Conservation (phyloP, 2,329 filamentous ascomycete species). For the Pseudocercospora pini-densiflorae region DNA sequence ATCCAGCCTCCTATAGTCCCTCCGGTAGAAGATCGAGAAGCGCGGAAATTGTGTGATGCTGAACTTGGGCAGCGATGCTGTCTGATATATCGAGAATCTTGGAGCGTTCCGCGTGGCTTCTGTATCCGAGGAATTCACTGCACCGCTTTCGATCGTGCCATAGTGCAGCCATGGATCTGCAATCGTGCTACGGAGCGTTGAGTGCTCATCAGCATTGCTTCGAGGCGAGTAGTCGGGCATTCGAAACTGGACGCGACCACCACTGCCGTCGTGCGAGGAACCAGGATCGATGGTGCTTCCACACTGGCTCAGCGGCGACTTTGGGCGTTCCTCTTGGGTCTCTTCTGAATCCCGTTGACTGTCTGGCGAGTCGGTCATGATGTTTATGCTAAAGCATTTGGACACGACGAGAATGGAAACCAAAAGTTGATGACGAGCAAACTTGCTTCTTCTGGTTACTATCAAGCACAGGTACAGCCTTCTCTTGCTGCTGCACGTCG, state of each 20-base stretch:
- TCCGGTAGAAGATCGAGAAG: conserved; percentile 7
- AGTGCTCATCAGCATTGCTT: neutral
- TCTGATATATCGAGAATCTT: neutral
- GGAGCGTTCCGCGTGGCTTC: neutral
- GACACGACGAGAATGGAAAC: neutral
- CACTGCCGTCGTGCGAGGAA: neutral
- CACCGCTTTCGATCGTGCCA: neutral
- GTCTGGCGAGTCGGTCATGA: neutral
- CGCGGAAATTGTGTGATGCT: conserved; percentile 5
- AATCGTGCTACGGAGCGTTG: neutral
- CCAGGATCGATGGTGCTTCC: neutral
- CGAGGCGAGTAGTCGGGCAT: conserved; percentile 2
- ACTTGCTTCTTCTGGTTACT: neutral
- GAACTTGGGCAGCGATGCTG: neutral
- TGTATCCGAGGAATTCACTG: neutral
- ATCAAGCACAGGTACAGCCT: neutral
- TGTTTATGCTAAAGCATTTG: neutral
- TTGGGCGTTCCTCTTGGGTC: neutral
- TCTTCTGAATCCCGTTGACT: neutral
- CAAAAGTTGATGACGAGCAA: neutral
- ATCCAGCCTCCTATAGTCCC: neutral
- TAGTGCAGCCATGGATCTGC: neutral
- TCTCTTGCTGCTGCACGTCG: neutral
- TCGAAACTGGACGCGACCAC: neutral
- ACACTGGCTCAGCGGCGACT: neutral